Evolutionary conservation across 1,284 basidiomycete species (phyloP).

Genomic region (Pyrrhoderma noxium): DNA sequence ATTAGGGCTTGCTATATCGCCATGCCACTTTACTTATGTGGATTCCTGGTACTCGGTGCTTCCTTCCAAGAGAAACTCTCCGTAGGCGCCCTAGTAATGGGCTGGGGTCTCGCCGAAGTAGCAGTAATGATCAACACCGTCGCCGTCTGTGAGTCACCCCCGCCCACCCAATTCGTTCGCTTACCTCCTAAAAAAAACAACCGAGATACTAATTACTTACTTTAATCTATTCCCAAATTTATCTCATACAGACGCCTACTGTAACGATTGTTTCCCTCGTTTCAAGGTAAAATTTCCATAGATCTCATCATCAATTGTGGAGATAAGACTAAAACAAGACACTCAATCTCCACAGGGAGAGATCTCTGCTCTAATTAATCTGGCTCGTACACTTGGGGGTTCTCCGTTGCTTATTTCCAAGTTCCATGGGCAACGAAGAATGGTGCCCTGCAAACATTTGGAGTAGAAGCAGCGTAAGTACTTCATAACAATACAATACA

Average conservation of each 20-base stretch:
- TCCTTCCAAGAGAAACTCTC: conserved; percentile 51
- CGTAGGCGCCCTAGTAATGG: conserved; percentile 50
- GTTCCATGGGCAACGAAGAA: conserved; percentile 48
- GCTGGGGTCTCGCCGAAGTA: conserved; percentile 59
- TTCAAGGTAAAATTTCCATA: conserved; percentile 32
- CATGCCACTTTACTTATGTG: conserved; percentile 53
- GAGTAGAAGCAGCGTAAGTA: conserved; percentile 48
- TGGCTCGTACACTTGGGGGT: conserved; percentile 50
- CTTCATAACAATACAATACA: background rate
- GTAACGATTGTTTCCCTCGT: conserved; percentile 44
- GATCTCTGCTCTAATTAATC: conserved; percentile 52
- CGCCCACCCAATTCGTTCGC: no score
- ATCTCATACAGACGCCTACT: conserved; percentile 29
- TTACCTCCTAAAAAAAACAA: no score
- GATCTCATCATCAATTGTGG: background rate
- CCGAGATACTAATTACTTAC: no score
- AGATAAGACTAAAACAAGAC: background rate
- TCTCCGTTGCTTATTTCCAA: conserved; percentile 59
- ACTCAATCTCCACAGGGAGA: conserved; percentile 35
- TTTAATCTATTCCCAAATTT: background rate
- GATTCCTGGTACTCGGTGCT: conserved; percentile 55
- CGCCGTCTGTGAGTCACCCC: conserved; percentile 42
- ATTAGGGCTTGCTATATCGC: conserved; percentile 58
- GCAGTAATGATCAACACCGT: conserved; percentile 62
- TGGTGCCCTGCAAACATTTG: conserved; percentile 52